Conservation (phyloP, 2,329 filamentous ascomycete genomes). For the Pseudocercospora cruenta region DNA sequence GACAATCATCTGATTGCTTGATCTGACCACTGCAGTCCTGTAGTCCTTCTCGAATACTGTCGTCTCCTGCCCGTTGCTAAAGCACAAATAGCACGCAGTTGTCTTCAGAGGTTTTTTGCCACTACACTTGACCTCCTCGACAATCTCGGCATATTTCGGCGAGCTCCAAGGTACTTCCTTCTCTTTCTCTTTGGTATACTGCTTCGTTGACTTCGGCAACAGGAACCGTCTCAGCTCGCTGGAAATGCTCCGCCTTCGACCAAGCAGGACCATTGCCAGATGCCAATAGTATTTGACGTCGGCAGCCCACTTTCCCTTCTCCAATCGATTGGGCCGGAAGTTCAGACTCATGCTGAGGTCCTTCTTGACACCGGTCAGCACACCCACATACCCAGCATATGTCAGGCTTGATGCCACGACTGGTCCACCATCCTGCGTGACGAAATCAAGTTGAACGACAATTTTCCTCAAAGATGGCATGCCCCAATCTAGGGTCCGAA, state of each 20-base stretch:
- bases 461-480: constrained; percentile 49
- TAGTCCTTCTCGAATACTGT: constrained; percentile 62
- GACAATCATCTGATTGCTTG: constrained; percentile 56
- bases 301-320: constrained; percentile 35
- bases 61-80: constrained; percentile 55
- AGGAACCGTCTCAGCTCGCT: constrained; percentile 54
- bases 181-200: not conserved
- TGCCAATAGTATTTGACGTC: constrained; percentile 53
- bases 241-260: constrained; percentile 57
- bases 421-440: constrained; percentile 36
- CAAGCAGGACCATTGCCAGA: constrained; percentile 58
- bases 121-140: constrained; percentile 35
- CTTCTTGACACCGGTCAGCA: constrained; percentile 55
- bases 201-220: constrained; percentile 34
- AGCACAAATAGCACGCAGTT: constrained; percentile 61
- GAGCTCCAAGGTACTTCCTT: constrained; percentile 1
- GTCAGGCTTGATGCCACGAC: constrained; percentile 54
- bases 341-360: constrained; percentile 55
- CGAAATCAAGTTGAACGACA: constrained; percentile 48
- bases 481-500: constrained; percentile 56
- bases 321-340: constrained; percentile 55
- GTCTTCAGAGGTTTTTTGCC: constrained; percentile 41
- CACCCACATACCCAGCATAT: constrained; percentile 58
- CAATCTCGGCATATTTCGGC: constrained; percentile 36
- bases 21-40: constrained; percentile 48